phyloP scores from a whole-genome alignment of 2,329 filamentous ascomycete genomes.

The Amylocarpus encephaloides region DNA sequence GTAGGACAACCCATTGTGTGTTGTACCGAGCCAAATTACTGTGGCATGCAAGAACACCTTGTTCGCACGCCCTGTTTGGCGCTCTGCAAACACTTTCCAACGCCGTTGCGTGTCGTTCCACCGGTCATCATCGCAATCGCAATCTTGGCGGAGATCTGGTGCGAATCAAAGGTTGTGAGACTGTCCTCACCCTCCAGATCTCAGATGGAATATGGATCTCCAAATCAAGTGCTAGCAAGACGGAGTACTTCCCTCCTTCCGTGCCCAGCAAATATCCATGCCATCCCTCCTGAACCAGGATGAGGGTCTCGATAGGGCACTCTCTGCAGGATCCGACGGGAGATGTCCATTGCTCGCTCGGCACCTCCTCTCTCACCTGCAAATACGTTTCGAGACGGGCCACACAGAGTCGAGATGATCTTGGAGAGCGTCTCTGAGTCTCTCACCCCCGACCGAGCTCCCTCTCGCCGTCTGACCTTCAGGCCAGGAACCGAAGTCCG shows the following conservation, averaged over 20 bases:
- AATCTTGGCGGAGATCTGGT: not conserved
- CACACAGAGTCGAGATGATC: not conserved
- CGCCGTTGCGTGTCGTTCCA: too few relatives aligned
- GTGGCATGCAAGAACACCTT: too few relatives aligned
- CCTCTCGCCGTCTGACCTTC: not conserved
- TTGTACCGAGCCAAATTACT: too few relatives aligned
- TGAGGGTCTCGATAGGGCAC: not conserved
- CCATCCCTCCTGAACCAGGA: not conserved
- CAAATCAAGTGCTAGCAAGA: not conserved
- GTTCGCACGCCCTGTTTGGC: too few relatives aligned
- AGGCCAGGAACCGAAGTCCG: not conserved
- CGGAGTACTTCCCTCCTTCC: not conserved
- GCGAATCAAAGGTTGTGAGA: not conserved
- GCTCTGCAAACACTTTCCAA: too few relatives aligned
- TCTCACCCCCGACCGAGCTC: not conserved
- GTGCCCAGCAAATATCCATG: not conserved
- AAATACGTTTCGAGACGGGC: not conserved
- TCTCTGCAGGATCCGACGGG: not conserved
- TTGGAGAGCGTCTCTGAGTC: not conserved
- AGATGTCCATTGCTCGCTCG: not conserved
- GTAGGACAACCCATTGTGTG: too few relatives aligned
- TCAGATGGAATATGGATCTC: not conserved
- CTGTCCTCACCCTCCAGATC: not conserved
- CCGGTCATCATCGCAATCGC: too few relatives aligned
- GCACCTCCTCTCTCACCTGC: not conserved